A percentile compares a stretch with the other conserved stretches of the same genome.
phyloP scores from a whole-genome alignment of 2,329 filamentous ascomycete genomes.

The Ophiostoma perfectum region DNA sequence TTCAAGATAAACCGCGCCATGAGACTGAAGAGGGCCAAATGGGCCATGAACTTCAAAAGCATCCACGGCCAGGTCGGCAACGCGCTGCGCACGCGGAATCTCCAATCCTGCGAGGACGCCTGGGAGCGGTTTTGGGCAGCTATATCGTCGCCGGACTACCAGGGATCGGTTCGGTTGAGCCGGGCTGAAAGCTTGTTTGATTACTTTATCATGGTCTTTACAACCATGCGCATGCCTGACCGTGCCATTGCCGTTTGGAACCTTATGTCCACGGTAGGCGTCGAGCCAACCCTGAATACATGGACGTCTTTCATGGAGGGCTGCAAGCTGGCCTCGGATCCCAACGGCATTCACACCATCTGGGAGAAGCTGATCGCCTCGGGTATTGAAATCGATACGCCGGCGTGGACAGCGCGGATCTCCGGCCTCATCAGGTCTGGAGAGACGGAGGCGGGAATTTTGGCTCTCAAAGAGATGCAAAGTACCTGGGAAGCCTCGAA shows the following conservation, averaged over 20 bases:
- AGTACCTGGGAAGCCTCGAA: slow-evolving; percentile 47
- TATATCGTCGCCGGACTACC: slow-evolving; percentile 25
- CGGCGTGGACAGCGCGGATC: slow-evolving; percentile 67
- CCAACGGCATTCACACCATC: slow-evolving; percentile 55
- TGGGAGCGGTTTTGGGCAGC: slow-evolving; percentile 33
- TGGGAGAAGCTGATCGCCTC: slow-evolving; percentile 60
- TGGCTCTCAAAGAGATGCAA: slow-evolving; percentile 62
- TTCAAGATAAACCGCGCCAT: not conserved
- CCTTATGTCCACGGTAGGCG: slow-evolving; percentile 42
- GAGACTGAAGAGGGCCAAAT: not conserved
- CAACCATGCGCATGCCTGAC: slow-evolving; percentile 31
- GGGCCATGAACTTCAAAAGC: slow-evolving; percentile 1
- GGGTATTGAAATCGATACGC: slow-evolving; percentile 55
- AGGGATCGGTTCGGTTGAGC: slow-evolving; percentile 24
- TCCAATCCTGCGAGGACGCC: slow-evolving; percentile 27
- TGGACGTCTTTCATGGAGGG: slow-evolving; percentile 72
- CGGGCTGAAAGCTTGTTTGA: slow-evolving; percentile 30
- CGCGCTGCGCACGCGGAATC: slow-evolving; percentile 31
- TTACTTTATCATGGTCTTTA: slow-evolving; percentile 36
- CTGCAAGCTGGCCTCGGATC: slow-evolving; percentile 56
- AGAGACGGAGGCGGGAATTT: slow-evolving; percentile 51
- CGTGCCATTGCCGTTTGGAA: slow-evolving; percentile 36
- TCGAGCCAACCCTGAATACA: slow-evolving; percentile 57
- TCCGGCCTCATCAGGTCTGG: slow-evolving; percentile 57
- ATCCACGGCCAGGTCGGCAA: slow-evolving; percentile 30